Evolutionary conservation across 2,329 filamentous ascomycete species (phyloP), one percentile per base, ranked within the genome.

Genomic region (Blumeria graminis): DNA sequence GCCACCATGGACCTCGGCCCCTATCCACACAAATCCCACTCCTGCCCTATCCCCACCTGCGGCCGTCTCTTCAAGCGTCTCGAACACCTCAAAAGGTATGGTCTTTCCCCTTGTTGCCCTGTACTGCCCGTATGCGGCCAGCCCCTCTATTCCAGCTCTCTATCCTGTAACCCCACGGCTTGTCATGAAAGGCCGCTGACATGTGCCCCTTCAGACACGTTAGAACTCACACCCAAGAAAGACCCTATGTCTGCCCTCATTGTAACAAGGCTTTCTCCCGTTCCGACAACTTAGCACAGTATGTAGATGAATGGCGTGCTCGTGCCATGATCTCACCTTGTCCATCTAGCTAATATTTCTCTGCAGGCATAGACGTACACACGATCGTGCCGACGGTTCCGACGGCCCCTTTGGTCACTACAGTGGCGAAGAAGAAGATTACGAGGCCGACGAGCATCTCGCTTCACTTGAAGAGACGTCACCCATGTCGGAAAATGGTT

Each of bases 211-310:
- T 64, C 77, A 94, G 89, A 77, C 92, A 98, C 74, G 92, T 98
- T 70, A 86, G 92, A 72, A 98, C 92, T 66, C 92, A 98, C 76
- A 98, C 92, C 57, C 92, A 98, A 76, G 92, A 98, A 76, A 86
- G 90, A 72, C 92, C 92, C 64, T 98, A 98, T 71, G 83, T 93
- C 68, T 98, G 92, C 78, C 85, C 86, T 64, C 83, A 94, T 70
- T 98, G 92, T 80, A 94, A 86, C 77, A 96, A 96, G 76, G 90
- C 90, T 62, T 98, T 98, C 71, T 96, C 92, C 58, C 78, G 92
- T 72, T 96, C 90, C 66, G 92, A 98, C 74, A 98, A 98, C 70
- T 84, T 98, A 71, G 92, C 92, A 70, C 92, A 98, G 85, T 94
- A 87, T 72, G 78, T 67, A 64, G 46, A 58, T 28, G 22, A 28